Evolutionary conservation across 2,329 filamentous ascomycete genomes (phyloP).

Genomic region (Diaporthe nobilis): DNA sequence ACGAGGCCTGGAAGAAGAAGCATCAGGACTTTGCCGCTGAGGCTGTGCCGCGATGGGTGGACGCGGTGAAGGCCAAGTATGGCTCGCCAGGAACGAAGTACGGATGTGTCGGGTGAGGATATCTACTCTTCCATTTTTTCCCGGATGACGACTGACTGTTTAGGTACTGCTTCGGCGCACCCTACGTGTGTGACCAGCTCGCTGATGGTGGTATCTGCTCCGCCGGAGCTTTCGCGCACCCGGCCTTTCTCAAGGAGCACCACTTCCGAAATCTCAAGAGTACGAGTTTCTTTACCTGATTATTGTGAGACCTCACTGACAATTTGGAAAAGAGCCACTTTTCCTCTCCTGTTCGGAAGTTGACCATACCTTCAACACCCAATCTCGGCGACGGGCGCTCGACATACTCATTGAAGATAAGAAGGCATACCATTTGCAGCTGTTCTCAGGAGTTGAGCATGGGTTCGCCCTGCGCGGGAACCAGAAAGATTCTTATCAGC

Average conservation of each 20-base stretch:
- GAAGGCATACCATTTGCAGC: conserved; percentile 71
- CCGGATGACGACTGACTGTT: background rate
- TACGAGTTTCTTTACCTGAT: conserved; percentile 33
- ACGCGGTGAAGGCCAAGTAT: conserved; percentile 54
- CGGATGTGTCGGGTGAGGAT: conserved; percentile 53
- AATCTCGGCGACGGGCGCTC: conserved; percentile 55
- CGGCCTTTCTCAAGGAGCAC: conserved; percentile 62
- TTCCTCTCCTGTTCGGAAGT: conserved; percentile 61
- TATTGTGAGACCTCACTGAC: background rate
- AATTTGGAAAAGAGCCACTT: conserved; percentile 52
- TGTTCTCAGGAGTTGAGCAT: conserved; percentile 74
- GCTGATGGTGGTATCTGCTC: conserved; percentile 50
- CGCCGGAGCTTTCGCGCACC: conserved; percentile 65
- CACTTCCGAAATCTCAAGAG: conserved; percentile 57
- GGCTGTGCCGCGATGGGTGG: conserved; percentile 59
- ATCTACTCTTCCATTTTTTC: fast-evolving
- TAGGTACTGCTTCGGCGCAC: conserved; percentile 56
- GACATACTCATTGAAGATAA: conserved; percentile 57
- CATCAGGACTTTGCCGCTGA: conserved; percentile 58
- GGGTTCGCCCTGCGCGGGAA: conserved; percentile 75
- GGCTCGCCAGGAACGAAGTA: conserved; percentile 53
- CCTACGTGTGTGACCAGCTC: conserved; percentile 60
- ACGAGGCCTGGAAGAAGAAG: conserved; percentile 62
- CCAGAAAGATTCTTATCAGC: conserved; percentile 56
- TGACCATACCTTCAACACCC: conserved; percentile 59